Conservation (phyloP, 2,329 filamentous ascomycete genomes). For the Myotisia sp. region DNA sequence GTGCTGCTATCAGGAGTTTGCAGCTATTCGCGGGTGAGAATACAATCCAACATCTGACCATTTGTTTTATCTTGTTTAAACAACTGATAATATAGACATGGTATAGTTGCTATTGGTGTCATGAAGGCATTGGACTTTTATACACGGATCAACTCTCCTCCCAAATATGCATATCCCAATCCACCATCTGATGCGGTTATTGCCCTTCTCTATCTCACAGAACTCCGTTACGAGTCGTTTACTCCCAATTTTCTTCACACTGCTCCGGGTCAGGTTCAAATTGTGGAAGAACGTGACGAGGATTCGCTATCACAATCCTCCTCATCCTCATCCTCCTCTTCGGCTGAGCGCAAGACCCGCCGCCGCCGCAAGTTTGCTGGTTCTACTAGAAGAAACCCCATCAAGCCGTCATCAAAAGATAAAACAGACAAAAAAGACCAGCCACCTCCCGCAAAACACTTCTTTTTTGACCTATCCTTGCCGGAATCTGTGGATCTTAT, state of each 20-base stretch:
- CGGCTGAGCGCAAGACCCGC: not conserved
- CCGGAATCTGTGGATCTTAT: constrained; percentile 24
- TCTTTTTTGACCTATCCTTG: constrained; percentile 19
- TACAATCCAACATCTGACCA: not conserved
- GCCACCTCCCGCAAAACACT: constrained; percentile 2
- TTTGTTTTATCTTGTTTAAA: not conserved
- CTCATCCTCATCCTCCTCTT: not conserved
- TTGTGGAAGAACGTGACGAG: not conserved
- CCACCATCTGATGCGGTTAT: constrained; percentile 18
- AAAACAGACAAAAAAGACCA: not conserved
- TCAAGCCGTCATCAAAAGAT: not conserved
- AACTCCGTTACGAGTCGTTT: constrained; percentile 32
- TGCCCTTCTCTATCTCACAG: constrained; percentile 25
- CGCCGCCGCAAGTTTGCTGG: not conserved
- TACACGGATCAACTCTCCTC: constrained; percentile 21
- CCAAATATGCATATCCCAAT: constrained; percentile 19
- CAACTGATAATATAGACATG: not conserved
- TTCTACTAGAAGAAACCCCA: not conserved
- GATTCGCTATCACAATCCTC: not conserved
- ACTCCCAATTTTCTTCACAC: constrained; percentile 27
- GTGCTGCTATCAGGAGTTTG: constrained; percentile 19
- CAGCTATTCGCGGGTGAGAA: constrained; percentile 24
- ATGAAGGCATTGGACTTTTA: constrained; percentile 32
- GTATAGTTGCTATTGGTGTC: constrained; percentile 22
- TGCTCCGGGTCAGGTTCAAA: constrained; percentile 10